Evolutionary conservation across 352 stramenopile species (phyloP), one percentile per base, ranked within the genome.

Genomic region (Thalassiosira mediterranea): DNA sequence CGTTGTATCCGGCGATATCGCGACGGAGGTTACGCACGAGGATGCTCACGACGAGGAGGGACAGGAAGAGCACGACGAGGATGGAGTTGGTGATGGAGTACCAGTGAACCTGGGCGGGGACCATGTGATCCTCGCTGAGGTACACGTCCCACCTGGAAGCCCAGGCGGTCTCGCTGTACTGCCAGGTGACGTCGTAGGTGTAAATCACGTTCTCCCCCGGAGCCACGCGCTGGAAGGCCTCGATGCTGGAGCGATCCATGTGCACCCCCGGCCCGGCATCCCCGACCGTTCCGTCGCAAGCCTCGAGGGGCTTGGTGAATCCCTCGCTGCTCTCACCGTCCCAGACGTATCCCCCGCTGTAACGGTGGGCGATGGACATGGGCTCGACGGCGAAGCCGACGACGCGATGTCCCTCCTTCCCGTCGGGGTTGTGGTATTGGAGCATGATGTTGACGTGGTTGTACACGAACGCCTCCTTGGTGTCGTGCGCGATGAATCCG

Each of bases 51-150:
- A 99, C 98, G 76, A 99, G 98, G 65, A 96, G 96, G 4, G 96
- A 99, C 48, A 99, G 91, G 88, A 99, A 99, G 4, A 99, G 86
- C 42, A 98, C 97, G 79, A 99, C 99, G 96, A 99, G 98, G 59
- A 99, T 93, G 54, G 95, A 98, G 89, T 99, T 99, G 72, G 99
- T 96, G 86, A 99, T 99, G 66, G 95, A 97, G 88, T 99, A 99
- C 89, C 97, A 99, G 82, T 94, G 97, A 77, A 99, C 89, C 29
- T 98, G 96, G 76, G 99, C 96, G 42, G 13, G 34, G 13, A 42
- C 34, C 34, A 42, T 42, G 34, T 42, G 34, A 81, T 99, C 97
- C 40, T 95, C 80, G 94, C 83, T 94, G 21, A 99, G 96, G 90
- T 99, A 99, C n/a, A 97, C 94, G 84, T 99, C 97, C 97, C 97